Evolutionary conservation across 2,329 filamentous ascomycete species (phyloP).

Genomic region (Ophiognomonia clavigignenti-juglandacearum): DNA sequence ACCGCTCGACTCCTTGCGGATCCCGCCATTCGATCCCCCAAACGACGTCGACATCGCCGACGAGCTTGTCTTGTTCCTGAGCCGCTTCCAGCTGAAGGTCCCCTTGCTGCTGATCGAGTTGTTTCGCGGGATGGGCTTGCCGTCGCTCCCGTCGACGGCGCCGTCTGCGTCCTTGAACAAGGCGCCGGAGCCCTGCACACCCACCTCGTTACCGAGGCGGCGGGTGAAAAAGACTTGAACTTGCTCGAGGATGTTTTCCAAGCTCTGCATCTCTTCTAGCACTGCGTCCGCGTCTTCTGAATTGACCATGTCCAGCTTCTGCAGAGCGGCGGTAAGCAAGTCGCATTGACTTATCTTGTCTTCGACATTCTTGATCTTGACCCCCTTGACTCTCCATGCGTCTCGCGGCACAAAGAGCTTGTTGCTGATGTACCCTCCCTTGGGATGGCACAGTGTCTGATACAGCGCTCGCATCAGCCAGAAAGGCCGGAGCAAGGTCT

Average conservation of each 20-base stretch:
- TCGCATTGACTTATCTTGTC: slow-evolving; percentile 94
- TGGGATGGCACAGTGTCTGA: slow-evolving; percentile 85
- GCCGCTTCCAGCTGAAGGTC: slow-evolving; percentile 81
- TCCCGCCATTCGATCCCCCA: slow-evolving; percentile 38
- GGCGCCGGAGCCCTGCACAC: slow-evolving; percentile 66
- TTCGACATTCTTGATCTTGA: slow-evolving; percentile 86
- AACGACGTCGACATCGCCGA: slow-evolving; percentile 52
- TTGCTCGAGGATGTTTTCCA: slow-evolving; percentile 83
- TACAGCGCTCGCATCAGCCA: slow-evolving; percentile 96
- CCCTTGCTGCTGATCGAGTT: slow-evolving; percentile 69
- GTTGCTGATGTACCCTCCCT: slow-evolving; percentile 86
- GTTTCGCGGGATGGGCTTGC: slow-evolving; percentile 45
- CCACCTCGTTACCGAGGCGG: slow-evolving; percentile 90
- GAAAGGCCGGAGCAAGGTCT: slow-evolving; percentile 86
- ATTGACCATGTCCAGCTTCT: slow-evolving; percentile 79
- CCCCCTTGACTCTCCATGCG: slow-evolving; percentile 89
- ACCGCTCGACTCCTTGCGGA: slow-evolving; percentile 29
- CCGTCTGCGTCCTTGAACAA: slow-evolving; percentile 66
- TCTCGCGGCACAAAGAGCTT: slow-evolving; percentile 90
- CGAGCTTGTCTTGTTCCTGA: slow-evolving; percentile 83
- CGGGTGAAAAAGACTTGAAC: slow-evolving; percentile 72
- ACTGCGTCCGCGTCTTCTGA: slow-evolving; percentile 88
- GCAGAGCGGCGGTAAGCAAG: slow-evolving; percentile 78
- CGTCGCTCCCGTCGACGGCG: slow-evolving; percentile 36
- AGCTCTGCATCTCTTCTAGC: slow-evolving; percentile 85